A percentile compares a stretch with the other conserved stretches of the same genome.
Conservation (phyloP, 169 alveolate genomes). For the Plasmodium ovale region DNA sequence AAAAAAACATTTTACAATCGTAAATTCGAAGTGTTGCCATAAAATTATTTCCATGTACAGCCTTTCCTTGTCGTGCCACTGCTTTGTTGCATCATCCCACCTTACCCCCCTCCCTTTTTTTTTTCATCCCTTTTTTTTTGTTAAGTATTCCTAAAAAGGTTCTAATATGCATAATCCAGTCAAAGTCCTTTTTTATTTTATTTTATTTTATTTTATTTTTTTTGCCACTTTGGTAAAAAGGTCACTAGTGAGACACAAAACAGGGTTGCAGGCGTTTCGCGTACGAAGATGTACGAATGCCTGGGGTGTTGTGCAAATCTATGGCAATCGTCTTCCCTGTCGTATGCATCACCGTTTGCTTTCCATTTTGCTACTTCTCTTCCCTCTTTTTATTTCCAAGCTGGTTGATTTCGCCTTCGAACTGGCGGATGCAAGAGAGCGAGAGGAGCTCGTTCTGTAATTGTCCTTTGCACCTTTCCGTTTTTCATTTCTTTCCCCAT, state of each 20-base stretch:
- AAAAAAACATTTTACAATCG: background rate
- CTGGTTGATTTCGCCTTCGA: conserved; percentile 12
- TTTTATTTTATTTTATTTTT: too few relatives aligned
- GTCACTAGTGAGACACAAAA: too few relatives aligned
- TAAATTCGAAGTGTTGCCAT: background rate
- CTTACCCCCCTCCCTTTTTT: too few relatives aligned
- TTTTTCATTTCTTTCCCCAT: conserved; percentile 26
- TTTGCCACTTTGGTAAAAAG: too few relatives aligned
- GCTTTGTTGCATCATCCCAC: background rate
- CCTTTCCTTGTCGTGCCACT: background rate
- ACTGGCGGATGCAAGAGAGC: conserved; percentile 11
- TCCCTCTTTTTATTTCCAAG: conserved; percentile 1
- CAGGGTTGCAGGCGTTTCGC: too few relatives aligned
- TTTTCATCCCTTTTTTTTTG: too few relatives aligned
- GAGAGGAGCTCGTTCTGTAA: conserved; percentile 2
- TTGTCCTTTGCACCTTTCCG: background rate
- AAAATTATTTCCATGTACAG: background rate
- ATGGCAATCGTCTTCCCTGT: too few relatives aligned
- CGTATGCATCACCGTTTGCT: background rate
- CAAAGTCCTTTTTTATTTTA: too few relatives aligned
- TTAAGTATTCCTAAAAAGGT: too few relatives aligned
- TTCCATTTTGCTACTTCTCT: conserved; percentile 10
- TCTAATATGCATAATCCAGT: too few relatives aligned
- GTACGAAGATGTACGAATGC: too few relatives aligned
- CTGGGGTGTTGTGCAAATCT: too few relatives aligned